Conservation (phyloP, 2,329 filamentous ascomycete species). For the Cladosporium sp. region DNA sequence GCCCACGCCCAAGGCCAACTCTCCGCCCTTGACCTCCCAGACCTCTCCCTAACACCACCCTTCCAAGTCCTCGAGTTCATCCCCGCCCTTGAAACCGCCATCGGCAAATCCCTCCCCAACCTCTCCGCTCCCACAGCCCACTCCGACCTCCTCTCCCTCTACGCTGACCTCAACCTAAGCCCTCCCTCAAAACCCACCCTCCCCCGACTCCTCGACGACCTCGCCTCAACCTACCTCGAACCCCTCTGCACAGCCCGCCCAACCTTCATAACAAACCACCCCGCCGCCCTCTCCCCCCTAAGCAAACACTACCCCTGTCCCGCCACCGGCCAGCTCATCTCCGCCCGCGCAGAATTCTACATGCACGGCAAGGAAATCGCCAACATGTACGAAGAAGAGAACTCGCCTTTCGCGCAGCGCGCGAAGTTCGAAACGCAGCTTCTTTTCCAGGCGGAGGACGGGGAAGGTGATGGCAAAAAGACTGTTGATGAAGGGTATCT, state of each 20-base stretch:
- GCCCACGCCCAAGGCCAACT: not conserved
- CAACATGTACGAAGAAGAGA: conserved; percentile 99
- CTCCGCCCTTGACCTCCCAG: not conserved
- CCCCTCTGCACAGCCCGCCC: conserved; percentile 67
- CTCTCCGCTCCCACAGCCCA: conserved; percentile 56
- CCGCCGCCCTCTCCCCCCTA: conserved; percentile 85
- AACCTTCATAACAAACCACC: conserved; percentile 86
- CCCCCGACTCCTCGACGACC: conserved; percentile 75
- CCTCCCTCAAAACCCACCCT: conserved; percentile 57
- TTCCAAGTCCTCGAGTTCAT: conserved; percentile 64
- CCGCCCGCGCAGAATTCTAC: conserved; percentile 41
- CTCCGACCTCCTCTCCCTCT: conserved; percentile 56
- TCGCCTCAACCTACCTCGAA: conserved; percentile 77
- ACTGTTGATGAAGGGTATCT: conserved; percentile 78
- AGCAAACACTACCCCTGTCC: conserved; percentile 81
- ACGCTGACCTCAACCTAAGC: conserved; percentile 50
- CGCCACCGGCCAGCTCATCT: conserved; percentile 57
- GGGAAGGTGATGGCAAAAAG: conserved; percentile 49
- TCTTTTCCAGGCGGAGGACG: conserved; percentile 40
- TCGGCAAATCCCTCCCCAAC: conserved; percentile 60
- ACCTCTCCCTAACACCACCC: not conserved
- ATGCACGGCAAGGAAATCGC: conserved; percentile 73
- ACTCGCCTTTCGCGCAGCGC: conserved; percentile 82
- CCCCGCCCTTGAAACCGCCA: conserved; percentile 69
- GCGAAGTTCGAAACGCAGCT: conserved; percentile 72